Evolutionary conservation across 2,329 filamentous ascomycete genomes (phyloP).

Genomic region (Pseudogymnoascus sp.): DNA sequence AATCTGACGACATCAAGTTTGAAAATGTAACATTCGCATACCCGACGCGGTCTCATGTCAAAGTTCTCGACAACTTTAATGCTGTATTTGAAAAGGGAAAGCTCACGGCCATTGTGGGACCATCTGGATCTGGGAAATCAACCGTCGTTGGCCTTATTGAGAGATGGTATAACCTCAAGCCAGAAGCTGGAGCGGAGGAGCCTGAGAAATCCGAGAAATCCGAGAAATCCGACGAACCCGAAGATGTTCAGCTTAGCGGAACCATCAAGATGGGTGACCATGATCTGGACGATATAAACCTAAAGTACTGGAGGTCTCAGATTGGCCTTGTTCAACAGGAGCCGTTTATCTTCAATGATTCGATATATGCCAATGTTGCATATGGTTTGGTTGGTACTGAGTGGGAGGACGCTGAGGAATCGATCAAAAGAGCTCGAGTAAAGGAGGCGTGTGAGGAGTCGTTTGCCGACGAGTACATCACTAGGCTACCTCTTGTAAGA

Average conservation of each 20-base stretch:
- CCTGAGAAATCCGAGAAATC: conserved; percentile 26
- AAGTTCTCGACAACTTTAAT: conserved; percentile 53
- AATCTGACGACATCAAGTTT: conserved; percentile 50
- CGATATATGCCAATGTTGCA: conserved; percentile 55
- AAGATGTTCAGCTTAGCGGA: conserved; percentile 42
- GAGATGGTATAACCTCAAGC: conserved; percentile 59
- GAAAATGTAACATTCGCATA: conserved; percentile 65
- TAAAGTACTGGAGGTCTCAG: conserved; percentile 53
- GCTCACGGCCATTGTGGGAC: conserved; percentile 65
- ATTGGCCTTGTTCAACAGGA: conserved; percentile 63
- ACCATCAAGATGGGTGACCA: conserved; percentile 46
- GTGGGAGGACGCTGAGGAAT: conserved; percentile 46
- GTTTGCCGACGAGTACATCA: conserved; percentile 63
- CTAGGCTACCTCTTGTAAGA: conserved; percentile 48
- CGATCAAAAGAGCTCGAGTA: conserved; percentile 52
- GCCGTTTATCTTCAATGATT: conserved; percentile 60
- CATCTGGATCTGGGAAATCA: conserved; percentile 66
- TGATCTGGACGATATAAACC: conserved; percentile 48
- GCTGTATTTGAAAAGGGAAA: conserved; percentile 55
- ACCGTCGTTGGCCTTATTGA: conserved; percentile 66
- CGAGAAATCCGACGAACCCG: conserved; percentile 30
- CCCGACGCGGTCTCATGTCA: conserved; percentile 56
- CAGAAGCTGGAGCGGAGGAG: conserved; percentile 41
- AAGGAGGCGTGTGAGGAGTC: conserved; percentile 58
- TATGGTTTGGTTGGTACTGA: conserved; percentile 48